phyloP scores from a whole-genome alignment of 1,284 basidiomycete genomes.

The Exobasidium rhododendri region DNA sequence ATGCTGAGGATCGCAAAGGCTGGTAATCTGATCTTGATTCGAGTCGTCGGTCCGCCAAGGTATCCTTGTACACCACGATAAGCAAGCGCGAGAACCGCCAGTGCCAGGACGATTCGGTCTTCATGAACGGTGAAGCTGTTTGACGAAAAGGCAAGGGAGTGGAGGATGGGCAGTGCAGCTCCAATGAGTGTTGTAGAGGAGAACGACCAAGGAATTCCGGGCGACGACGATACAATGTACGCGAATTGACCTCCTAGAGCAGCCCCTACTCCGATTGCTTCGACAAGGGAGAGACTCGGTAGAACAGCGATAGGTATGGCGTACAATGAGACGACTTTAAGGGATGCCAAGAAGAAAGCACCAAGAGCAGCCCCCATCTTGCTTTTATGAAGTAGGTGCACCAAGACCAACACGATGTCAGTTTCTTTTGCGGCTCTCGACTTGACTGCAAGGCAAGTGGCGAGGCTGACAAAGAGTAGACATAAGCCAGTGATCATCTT shows the following conservation, averaged over 20 bases:
- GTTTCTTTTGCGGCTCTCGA: neutral
- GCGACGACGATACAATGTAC: neutral
- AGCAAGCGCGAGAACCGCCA: conserved; percentile 31
- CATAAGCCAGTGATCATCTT: conserved; percentile 68
- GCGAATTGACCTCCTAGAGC: conserved; percentile 14
- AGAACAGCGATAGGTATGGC: neutral
- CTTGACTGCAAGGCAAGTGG: neutral
- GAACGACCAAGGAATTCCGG: neutral
- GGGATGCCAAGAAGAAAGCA: neutral
- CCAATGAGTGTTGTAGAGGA: conserved; percentile 12
- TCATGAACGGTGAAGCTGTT: conserved; percentile 98
- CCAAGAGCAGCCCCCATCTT: neutral
- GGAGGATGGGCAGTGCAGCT: conserved; percentile 22
- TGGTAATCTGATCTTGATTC: conserved; percentile 72
- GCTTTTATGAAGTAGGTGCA: neutral
- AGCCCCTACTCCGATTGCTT: conserved; percentile 19
- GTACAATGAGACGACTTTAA: conserved; percentile 1
- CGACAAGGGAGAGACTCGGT: conserved; percentile 13
- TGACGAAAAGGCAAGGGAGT: conserved; percentile 39
- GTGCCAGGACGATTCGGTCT: conserved; percentile 70
- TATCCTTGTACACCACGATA: conserved; percentile 20
- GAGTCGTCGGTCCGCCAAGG: conserved; percentile 53
- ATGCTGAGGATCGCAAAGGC: conserved; percentile 68
- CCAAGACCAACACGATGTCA: neutral
- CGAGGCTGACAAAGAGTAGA: conserved; percentile 50